Evolutionary conservation across 768 basidiomycete species (phyloP).

Genomic region (Plicaturopsis crispa): DNA sequence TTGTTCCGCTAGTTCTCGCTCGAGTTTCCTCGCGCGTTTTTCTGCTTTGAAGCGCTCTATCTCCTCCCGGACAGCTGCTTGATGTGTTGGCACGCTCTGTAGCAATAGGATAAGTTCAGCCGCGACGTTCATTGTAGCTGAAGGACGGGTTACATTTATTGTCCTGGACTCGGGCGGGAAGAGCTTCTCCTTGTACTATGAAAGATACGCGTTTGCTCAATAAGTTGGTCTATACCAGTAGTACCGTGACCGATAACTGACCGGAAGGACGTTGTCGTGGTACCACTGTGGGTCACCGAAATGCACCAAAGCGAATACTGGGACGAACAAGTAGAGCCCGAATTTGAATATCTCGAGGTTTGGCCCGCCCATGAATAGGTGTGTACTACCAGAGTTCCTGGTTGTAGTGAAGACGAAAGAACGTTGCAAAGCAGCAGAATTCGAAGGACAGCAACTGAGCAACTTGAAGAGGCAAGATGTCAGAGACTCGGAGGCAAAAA

Average conservation of each 20-base stretch:
- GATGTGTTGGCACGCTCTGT: constrained; percentile 61
- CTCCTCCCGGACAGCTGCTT: constrained; percentile 57
- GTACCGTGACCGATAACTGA: constrained; percentile 23
- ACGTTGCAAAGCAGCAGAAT: too few species aligned
- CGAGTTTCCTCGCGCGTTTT: constrained; percentile 35
- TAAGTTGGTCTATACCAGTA: background rate
- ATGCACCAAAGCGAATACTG: constrained; percentile 71
- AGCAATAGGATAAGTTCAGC: background rate
- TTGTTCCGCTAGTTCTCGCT: constrained; percentile 29
- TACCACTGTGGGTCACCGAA: constrained; percentile 91
- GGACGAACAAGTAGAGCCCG: constrained; percentile 78
- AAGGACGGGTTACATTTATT: constrained; percentile 31
- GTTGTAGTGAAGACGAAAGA: too few species aligned
- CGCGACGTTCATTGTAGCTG: constrained; percentile 7
- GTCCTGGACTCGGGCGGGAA: constrained; percentile 59
- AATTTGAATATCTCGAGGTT: constrained; percentile 92
- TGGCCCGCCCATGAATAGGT: constrained; percentile 53
- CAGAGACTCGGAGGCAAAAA: too few species aligned
- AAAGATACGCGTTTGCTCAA: background rate
- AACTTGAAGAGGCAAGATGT: too few species aligned
- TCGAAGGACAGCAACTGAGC: too few species aligned
- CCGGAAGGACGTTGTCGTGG: constrained; percentile 65
- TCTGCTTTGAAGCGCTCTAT: constrained; percentile 65
- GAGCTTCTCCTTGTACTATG: constrained; percentile 64
- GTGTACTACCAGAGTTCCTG: background rate